Evolutionary conservation across 768 basidiomycete genomes (phyloP), one percentile per base, ranked within the genome.

Genomic region (Dioszegia hungarica): DNA sequence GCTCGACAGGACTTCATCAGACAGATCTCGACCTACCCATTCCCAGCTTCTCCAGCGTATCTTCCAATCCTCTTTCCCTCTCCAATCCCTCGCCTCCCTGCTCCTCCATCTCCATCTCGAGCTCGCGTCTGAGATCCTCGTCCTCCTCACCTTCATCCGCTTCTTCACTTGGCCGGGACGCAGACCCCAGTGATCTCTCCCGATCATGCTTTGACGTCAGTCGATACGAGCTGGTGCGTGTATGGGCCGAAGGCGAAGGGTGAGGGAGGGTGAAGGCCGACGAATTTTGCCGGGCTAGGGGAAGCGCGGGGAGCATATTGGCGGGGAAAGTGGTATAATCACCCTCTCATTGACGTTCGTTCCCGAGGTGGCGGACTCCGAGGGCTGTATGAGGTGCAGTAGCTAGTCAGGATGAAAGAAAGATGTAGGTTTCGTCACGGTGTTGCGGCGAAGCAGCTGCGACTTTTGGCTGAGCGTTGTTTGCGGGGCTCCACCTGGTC

Each of bases 11-110:
- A 49, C 15, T 20, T 39, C 29, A n/a, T n/a, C n/a, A 19, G 25
- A 51, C 24, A 5, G 2, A 3, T 5, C 45, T 17, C 17, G 28
- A 52, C 53, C 68, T 41, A 70, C 74, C 74, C 43, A 75, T 68
- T 8, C 74, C 74, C 14, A 75, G 54, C 46, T 58, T 66, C 51
- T 75, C 67, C 51, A 75, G 49, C 0, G 70, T 74, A 50, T 70
- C 62, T 49, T 75, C 74, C 45, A 74, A 52, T 2, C 72, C 70
- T 33, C 67, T 65, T 28, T 61, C 56, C n/a, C 44, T 19, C 6
- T 60, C 56, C 14, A 9, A 27, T 15, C 33, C 45, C 11, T 47
- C 61, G 12, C 41, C 54, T 25, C 56, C 60, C 14, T 59, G 27
- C 17, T 47, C 45, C 33, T 47, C 50, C 56, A 38, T 22, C n/a